Base-by-base conservation (phyloP, 73 alveolate genomes). In the Durusdinium trenchii region DNA sequence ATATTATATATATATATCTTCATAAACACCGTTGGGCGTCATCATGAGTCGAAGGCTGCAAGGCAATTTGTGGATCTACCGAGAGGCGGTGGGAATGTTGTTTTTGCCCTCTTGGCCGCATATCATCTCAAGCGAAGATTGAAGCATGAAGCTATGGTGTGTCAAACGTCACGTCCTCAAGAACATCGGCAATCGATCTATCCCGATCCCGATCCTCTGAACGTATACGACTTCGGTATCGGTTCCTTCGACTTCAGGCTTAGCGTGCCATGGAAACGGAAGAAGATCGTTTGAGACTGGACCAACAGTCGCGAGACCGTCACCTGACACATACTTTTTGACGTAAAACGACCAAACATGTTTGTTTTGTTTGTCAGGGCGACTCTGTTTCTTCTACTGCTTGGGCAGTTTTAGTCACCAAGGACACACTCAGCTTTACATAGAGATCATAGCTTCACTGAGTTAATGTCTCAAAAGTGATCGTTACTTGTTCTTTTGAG, bases 221-320 rank as follows among this genome's bases (percentile, higher is more conserved):
- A 14, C 30, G 43, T 64, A 5, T 64, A 35, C 60, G 42, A 78
- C 45, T 54, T 60, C 40, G 16, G n/a, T n/a, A n/a, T n/a, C n/a
- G n/a, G n/a, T n/a, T n/a, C n/a, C n/a, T n/a, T n/a, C n/a, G n/a
- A n/a, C n/a, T n/a, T n/a, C n/a, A n/a, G n/a, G n/a, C n/a, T n/a
- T n/a, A n/a, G n/a, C n/a, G n/a, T n/a, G n/a, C n/a, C n/a, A n/a
- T n/a, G n/a, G 97, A 90, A 51, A 90, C 76, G 43, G 97, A 90
- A 76, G 67, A 75, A 75, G 81, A 78, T 35, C 97, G 97, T 14
- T 75, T 90, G 45, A 69, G 97, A 48, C 71, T 67, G 46, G 97
- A 90, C 75, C 97, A 90, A 36, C 76, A 90, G 81, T 86, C 97
- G 40, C 81, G 97, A 48, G 97, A 90, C 26, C 97, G 97, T 75